These are phyloP conservation scores for Rhodofomes roseus DNA, from an alignment of 1,284 basidiomycete species.

Conservation along the genomic window DNA sequence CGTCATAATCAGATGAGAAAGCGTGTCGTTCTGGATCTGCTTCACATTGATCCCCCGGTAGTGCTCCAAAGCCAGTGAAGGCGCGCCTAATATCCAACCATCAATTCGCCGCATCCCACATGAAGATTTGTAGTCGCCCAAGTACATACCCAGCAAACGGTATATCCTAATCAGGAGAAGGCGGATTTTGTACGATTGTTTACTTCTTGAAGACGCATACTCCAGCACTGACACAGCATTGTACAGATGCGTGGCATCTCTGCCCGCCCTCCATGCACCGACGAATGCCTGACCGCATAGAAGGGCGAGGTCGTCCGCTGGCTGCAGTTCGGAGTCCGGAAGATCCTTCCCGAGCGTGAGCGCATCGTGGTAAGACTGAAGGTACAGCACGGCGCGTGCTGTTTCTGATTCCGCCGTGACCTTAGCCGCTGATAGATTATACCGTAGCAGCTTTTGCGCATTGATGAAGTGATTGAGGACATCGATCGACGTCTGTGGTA, in stretches of 20 bases:
- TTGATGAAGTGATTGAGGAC: conserved; percentile 65
- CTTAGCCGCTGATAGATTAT: conserved; percentile 44
- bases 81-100: conserved; percentile 46
- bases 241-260: conserved; percentile 55
- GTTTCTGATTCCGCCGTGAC: conserved; percentile 55
- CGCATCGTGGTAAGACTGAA: conserved; percentile 58
- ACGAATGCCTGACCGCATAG: conserved; percentile 70
- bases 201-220: conserved; percentile 68
- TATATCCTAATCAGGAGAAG: conserved; percentile 76
- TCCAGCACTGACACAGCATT: conserved; percentile 66
- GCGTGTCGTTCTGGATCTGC: conserved; percentile 81
- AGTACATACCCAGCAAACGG: conserved; percentile 63
- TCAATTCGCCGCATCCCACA: neutral
- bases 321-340: conserved; percentile 78
- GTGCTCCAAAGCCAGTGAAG: conserved; percentile 68
- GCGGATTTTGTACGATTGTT: conserved; percentile 73
- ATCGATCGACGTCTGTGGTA: conserved; percentile 34
- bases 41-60: conserved; percentile 75
- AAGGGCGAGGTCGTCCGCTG: conserved; percentile 80
- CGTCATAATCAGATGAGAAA: conserved; percentile 76
- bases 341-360: conserved; percentile 65
- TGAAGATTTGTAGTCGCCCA: neutral
- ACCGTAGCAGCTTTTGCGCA: conserved; percentile 66
- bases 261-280: conserved; percentile 55
- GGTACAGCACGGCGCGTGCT: conserved; percentile 47